Conservation (phyloP, 768 basidiomycete species). For the Lentinula edodes region DNA sequence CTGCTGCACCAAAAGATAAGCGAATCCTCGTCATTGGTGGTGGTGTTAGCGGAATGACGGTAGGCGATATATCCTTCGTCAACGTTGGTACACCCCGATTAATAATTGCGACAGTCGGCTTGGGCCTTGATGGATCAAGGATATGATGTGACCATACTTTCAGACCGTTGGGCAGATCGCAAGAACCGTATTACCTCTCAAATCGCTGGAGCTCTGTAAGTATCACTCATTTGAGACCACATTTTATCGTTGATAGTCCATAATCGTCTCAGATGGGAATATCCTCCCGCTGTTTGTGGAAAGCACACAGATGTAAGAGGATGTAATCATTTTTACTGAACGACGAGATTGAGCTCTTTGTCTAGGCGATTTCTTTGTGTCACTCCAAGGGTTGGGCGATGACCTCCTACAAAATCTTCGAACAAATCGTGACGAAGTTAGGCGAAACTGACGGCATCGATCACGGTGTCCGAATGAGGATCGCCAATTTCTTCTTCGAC, state of each 20-base stretch:
- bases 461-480: conserved; percentile 27
- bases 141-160: conserved; percentile 27
- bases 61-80: background rate
- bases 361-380: conserved; percentile 20
- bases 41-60: conserved; percentile 6
- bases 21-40: conserved; percentile 5
- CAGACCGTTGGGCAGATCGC: conserved; percentile 18
- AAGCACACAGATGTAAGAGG: conserved; percentile 23
- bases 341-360: background rate
- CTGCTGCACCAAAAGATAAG: background rate
- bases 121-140: conserved; percentile 30
- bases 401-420: conserved; percentile 28
- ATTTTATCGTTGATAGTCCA: background rate
- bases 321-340: background rate
- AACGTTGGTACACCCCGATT: background rate
- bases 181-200: conserved; percentile 17
- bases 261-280: conserved; percentile 25
- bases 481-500: conserved; percentile 30
- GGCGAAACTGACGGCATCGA: conserved; percentile 15
- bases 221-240: background rate
- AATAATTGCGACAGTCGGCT: conserved; percentile 12
- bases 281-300: conserved; percentile 33
- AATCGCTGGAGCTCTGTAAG: conserved; percentile 23
- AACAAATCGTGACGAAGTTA: conserved; percentile 12
- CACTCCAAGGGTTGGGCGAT: conserved; percentile 31